Evolutionary conservation across 2,329 filamentous ascomycete species (phyloP).

Genomic region (Penicillium fuscoglaucum): DNA sequence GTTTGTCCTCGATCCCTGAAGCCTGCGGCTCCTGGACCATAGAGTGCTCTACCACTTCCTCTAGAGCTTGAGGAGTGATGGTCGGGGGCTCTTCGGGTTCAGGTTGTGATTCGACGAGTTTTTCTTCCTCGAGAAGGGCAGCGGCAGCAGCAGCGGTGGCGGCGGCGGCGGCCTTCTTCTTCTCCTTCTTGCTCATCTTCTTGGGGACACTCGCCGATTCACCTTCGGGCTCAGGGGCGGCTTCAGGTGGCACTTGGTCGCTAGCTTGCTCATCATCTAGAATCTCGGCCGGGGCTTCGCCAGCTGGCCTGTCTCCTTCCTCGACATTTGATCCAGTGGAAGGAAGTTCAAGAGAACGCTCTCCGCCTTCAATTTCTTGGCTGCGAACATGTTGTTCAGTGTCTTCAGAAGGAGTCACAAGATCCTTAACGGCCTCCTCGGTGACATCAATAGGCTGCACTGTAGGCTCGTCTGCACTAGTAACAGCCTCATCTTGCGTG

Average conservation of each 20-base stretch:
- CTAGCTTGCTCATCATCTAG: not conserved
- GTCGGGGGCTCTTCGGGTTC: not conserved
- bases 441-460: not conserved
- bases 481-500: not conserved
- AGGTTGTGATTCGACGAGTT: constrained; percentile 3
- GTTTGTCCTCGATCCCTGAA: not conserved
- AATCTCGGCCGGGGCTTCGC: not conserved
- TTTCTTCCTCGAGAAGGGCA: constrained; percentile 9
- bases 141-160: constrained; percentile 12
- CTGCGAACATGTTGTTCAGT: not conserved
- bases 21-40: not conserved
- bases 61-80: not conserved
- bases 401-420: not conserved
- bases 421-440: not conserved
- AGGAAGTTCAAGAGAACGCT: not conserved
- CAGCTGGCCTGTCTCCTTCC: constrained; percentile 2
- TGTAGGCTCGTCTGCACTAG: not conserved
- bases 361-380: not conserved
- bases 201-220: constrained; percentile 15
- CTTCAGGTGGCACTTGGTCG: not conserved
- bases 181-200: constrained; percentile 33
- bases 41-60: not conserved
- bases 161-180: constrained; percentile 19
- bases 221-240: constrained; percentile 2
- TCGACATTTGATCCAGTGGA: not conserved